phyloP scores from a whole-genome alignment of 1,284 basidiomycete genomes.

The Tetrapyrgos nigripes region DNA sequence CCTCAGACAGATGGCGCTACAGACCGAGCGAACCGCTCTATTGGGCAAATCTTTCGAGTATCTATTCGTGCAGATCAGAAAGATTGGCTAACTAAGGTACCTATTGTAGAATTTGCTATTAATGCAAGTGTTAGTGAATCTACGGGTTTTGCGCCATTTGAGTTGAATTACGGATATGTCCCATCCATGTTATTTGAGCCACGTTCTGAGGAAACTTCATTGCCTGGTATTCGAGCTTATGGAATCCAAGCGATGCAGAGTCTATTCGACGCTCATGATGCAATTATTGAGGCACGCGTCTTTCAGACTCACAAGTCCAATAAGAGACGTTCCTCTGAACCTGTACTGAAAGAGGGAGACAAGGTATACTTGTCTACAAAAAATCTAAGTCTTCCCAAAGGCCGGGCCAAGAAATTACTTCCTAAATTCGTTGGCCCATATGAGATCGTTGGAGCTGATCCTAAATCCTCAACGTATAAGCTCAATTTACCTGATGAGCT shows the following conservation, averaged over 20 bases:
- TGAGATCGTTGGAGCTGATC: slow-evolving; percentile 25
- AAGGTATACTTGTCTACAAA: slow-evolving; percentile 28
- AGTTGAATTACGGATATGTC: slow-evolving; percentile 31
- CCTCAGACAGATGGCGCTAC: no score
- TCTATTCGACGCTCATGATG: slow-evolving; percentile 33
- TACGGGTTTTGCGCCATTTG: slow-evolving; percentile 43
- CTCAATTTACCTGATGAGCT: slow-evolving; percentile 33
- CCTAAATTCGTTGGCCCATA: no score
- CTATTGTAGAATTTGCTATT: no score
- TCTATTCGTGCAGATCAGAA: no score
- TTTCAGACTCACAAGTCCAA: slow-evolving; percentile 34
- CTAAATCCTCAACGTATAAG: slow-evolving; percentile 28
- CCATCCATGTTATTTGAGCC: background rate
- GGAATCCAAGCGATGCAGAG: slow-evolving; percentile 26
- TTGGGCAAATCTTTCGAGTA: no score
- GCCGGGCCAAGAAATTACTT: slow-evolving; percentile 29
- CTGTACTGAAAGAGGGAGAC: slow-evolving; percentile 14
- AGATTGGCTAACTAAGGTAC: no score
- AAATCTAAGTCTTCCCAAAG: slow-evolving; percentile 36
- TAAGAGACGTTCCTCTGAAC: slow-evolving; percentile 8
- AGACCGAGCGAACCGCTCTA: no score
- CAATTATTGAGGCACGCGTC: slow-evolving; percentile 30
- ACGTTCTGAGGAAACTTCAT: background rate
- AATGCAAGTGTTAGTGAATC: no score
- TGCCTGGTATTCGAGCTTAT: slow-evolving; percentile 30